These are phyloP conservation scores for Kondoa subrosea DNA, from an alignment of 768 basidiomycete genomes.

Conservation along the genomic window DNA sequence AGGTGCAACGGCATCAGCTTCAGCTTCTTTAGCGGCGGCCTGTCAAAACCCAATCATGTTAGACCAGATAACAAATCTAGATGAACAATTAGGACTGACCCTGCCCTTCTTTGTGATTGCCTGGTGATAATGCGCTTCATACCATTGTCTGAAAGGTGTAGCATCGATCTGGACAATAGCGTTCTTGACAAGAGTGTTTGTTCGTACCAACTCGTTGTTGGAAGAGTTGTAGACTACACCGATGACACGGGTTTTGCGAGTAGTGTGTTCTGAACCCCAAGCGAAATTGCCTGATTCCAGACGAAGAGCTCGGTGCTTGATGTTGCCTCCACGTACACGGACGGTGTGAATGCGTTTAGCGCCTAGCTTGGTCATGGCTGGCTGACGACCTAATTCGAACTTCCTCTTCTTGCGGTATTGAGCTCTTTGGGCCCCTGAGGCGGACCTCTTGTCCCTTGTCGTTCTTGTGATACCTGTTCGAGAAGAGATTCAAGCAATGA, in stretches of 20 bases:
- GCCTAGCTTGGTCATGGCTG: conserved; percentile 93
- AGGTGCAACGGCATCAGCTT: conserved; percentile 37
- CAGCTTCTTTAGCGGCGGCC: conserved; percentile 40
- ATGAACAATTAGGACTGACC: conserved; percentile 16
- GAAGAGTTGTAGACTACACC: conserved; percentile 96
- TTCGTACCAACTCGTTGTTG: conserved; percentile 99
- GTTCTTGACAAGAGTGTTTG: conserved; percentile 95
- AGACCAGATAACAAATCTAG: background rate
- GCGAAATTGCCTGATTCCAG: conserved; percentile 96
- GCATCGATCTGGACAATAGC: conserved; percentile 96
- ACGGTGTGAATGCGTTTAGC: conserved; percentile 88
- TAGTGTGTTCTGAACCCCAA: conserved; percentile 88
- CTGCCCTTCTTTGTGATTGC: conserved; percentile 66
- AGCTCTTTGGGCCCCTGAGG: conserved; percentile 3
- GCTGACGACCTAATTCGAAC: conserved; percentile 97
- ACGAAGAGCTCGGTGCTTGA: conserved; percentile 89
- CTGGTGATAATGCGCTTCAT: conserved; percentile 92
- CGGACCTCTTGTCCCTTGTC: background rate
- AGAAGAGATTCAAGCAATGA: background rate
- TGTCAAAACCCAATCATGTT: background rate
- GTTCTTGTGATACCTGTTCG: conserved; percentile 1
- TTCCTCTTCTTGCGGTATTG: conserved; percentile 98
- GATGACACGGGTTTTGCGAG: conserved; percentile 89
- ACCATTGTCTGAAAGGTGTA: conserved; percentile 98
- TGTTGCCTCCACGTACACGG: conserved; percentile 85